Evolutionary conservation across 805 yeast genomes (phyloP).

Genomic region (Candida xiaguanensis): DNA sequence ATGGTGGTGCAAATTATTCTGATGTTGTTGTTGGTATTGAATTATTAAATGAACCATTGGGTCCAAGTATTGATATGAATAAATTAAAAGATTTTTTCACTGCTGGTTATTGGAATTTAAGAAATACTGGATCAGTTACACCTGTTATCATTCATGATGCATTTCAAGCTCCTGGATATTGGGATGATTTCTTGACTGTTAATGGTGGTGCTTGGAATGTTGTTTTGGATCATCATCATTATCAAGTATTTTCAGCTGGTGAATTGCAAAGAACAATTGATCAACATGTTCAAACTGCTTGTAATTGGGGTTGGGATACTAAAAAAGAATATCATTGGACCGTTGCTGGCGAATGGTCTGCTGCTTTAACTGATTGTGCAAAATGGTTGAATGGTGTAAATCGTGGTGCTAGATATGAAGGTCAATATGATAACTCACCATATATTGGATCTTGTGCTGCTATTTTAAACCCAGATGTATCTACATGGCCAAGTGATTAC

Average conservation of each 20-base stretch:
- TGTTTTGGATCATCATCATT: slow-evolving; percentile 84
- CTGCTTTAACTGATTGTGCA: slow-evolving; percentile 90
- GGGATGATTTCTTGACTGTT: slow-evolving; percentile 53
- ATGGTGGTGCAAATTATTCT: slow-evolving; percentile 55
- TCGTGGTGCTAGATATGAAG: slow-evolving; percentile 78
- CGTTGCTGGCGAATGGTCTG: slow-evolving; percentile 85
- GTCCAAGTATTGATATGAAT: slow-evolving; percentile 58
- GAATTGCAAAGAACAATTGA: slow-evolving; percentile 59
- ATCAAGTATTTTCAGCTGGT: slow-evolving; percentile 72
- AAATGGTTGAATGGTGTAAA: slow-evolving; percentile 86
- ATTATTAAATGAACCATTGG: slow-evolving; percentile 86
- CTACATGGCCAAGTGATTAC: slow-evolving; percentile 57
- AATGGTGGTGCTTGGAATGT: slow-evolving; percentile 50
- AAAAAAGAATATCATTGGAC: slow-evolving; percentile 64
- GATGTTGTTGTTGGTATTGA: slow-evolving; percentile 84
- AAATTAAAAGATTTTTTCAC: slow-evolving; percentile 56
- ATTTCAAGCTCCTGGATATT: slow-evolving; percentile 56
- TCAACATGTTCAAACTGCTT: slow-evolving; percentile 49
- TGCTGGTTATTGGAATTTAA: slow-evolving; percentile 61
- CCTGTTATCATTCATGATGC: slow-evolving; percentile 81
- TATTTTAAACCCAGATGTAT: slow-evolving; percentile 18
- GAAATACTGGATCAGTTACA: slow-evolving; percentile 47
- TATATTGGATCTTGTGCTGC: slow-evolving; percentile 60
- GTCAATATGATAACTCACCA: slow-evolving; percentile 41
- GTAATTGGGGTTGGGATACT: slow-evolving; percentile 26